Evolutionary conservation across 371 early-diverging fungal species (phyloP), one percentile per base, ranked within the genome.

Genomic region (Mortierella sp.): DNA sequence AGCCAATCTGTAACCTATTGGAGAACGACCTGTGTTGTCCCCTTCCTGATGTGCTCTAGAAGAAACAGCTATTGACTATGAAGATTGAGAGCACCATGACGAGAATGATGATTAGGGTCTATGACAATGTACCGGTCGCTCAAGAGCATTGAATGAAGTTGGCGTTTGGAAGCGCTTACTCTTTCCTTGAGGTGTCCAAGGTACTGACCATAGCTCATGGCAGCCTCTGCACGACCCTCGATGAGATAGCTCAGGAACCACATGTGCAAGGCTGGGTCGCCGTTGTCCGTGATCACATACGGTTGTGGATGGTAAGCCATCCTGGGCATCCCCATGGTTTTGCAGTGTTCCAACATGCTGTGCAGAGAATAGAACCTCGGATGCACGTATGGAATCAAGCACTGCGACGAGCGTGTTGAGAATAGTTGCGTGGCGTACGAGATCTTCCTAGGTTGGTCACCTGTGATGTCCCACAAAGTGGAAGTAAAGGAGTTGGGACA

Each of bases 281-380:
- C 94, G 67, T 98, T 96, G 79, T 98, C 98, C 79, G 94, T 94
- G 57, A 96, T 88, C 44, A 98, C 79, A 67, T 91, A 94, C 10
- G 88, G 53, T 28, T 85, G 85, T 10, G 88, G 88, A 45, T 88
- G 87, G 54, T 89, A 90, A 28, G 85, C 77, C 0, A 85, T 81
- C 16, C 87, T 81, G 6, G 85, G 83, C 82, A 84, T 82, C 47
- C 87, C 86, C 16, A 88, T 82, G 21, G 84, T 81, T 67, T 88
- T 85, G 46, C 84, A 87, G 55, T 91, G 82, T 3, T 86, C 82
- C 3, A 93, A 90, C 85, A 98, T 85, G 47, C 86, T 86, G 58
- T 98, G 96, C 56, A 98, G 71, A 2, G 94, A 86, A 71, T 93
- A 96, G 67, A 98, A 88, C 16, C 90, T 88, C 27, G 97, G 91